Percentiles rank a stretch among this genome's conserved stretches.
These are phyloP conservation scores for Cadophora sp. DNA, from an alignment of 2,329 filamentous ascomycete species.

Conservation along the genomic window DNA sequence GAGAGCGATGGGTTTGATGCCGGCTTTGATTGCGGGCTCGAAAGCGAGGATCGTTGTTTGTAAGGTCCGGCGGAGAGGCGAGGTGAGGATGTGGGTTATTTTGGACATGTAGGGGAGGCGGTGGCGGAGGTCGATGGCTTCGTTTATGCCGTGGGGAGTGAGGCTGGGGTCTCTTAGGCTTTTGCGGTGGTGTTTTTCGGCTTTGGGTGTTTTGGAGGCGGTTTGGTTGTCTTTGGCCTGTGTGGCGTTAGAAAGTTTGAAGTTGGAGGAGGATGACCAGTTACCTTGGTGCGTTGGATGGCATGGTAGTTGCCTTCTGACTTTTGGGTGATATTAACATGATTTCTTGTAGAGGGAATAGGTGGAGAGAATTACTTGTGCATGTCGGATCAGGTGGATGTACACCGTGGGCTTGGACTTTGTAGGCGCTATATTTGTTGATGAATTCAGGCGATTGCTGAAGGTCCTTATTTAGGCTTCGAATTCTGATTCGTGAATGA, in stretches of 20 bases:
- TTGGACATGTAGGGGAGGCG: neutral
- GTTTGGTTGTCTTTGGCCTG: neutral
- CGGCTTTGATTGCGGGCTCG: neutral
- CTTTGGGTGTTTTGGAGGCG: neutral
- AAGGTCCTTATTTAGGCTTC: neutral
- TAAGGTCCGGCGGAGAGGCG: neutral
- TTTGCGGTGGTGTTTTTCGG: neutral
- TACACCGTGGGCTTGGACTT: neutral
- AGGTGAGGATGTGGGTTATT: conserved; percentile 1
- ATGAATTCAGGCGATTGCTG: neutral
- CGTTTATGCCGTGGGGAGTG: neutral
- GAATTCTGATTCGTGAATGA: neutral
- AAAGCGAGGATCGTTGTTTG: neutral
- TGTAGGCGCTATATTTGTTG: neutral
- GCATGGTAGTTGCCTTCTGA: neutral
- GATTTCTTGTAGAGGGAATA: neutral
- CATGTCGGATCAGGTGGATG: conserved; percentile 4
- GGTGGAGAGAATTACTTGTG: neutral
- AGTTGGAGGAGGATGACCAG: neutral
- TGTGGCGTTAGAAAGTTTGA: neutral
- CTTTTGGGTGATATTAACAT: neutral
- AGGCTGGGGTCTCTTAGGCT: neutral
- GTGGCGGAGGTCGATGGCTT: neutral
- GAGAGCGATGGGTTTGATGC: neutral
- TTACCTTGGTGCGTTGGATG: neutral